Evolutionary conservation across 2,329 filamentous ascomycete species (phyloP).

Genomic region (Lasiodiplodia gonubiensis): DNA sequence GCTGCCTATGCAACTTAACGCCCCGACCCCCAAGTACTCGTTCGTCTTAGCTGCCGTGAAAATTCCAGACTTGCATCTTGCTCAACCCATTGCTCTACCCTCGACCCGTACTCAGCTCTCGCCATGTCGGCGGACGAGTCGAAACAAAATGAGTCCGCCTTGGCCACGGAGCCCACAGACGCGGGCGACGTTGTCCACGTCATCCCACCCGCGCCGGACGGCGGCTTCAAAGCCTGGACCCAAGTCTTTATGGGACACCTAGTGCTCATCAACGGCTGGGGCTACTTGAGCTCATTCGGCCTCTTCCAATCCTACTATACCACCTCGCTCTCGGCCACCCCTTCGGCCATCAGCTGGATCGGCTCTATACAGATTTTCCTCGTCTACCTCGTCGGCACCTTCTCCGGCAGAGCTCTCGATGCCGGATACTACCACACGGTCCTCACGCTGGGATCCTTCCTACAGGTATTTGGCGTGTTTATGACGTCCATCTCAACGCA

Average conservation of each 20-base stretch:
- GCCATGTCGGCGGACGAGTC: too few relatives aligned
- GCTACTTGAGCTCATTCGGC: conserved; percentile 59
- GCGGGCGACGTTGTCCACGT: too few relatives aligned
- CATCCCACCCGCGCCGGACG: conserved; percentile 38
- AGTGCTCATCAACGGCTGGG: conserved; percentile 42
- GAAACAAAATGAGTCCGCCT: too few relatives aligned
- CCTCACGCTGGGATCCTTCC: conserved; percentile 40
- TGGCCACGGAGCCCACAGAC: too few relatives aligned
- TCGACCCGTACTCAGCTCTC: too few relatives aligned
- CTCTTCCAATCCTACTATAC: conserved; percentile 62
- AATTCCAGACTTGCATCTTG: too few relatives aligned
- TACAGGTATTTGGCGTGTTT: conserved; percentile 51
- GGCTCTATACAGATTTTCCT: conserved; percentile 55
- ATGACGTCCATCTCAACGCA: conserved; percentile 50
- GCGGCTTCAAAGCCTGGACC: conserved; percentile 58
- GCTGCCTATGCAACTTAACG: too few relatives aligned
- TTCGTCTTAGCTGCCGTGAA: too few relatives aligned
- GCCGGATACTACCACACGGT: conserved; percentile 46
- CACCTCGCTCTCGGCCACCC: conserved; percentile 34
- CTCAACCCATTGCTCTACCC: too few relatives aligned
- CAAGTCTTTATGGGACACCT: conserved; percentile 29
- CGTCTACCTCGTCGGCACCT: conserved; percentile 50
- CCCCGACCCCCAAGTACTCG: too few relatives aligned
- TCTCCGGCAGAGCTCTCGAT: conserved; percentile 52
- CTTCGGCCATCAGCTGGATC: conserved; percentile 56